Percentiles rank a stretch among this genome's conserved stretches.
Conservation (phyloP, 768 basidiomycete species). For the Asterophora parasitica region DNA sequence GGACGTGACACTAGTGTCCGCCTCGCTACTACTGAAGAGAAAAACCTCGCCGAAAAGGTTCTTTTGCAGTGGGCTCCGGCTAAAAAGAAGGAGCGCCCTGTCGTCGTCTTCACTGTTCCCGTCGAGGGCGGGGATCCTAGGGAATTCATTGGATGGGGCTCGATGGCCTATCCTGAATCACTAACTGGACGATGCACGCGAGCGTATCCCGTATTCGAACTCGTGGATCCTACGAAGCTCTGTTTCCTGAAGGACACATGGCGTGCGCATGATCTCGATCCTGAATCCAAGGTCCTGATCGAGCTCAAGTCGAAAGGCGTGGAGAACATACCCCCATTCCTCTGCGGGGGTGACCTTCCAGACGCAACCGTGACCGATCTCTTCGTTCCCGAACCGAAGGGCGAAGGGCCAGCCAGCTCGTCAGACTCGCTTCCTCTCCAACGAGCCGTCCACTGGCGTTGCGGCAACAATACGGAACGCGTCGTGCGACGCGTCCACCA, state of each 20-base stretch:
- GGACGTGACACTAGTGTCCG: conserved; percentile 25
- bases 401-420: too few relatives aligned
- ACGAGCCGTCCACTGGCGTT: too few relatives aligned
- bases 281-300: conserved; percentile 19
- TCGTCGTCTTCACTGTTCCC: conserved; percentile 9
- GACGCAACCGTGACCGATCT: conserved; percentile 15
- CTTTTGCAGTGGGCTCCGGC: too few relatives aligned
- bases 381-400: not conserved
- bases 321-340: conserved; percentile 19
- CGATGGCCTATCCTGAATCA: conserved; percentile 7
- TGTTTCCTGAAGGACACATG: conserved; percentile 26
- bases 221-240: not conserved
- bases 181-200: conserved; percentile 16
- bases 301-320: conserved; percentile 11
- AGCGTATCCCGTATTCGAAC: conserved; percentile 15
- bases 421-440: too few relatives aligned
- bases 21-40: conserved; percentile 8
- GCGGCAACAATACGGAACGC: too few relatives aligned
- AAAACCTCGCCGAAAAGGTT: too few relatives aligned
- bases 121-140: not conserved
- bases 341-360: conserved; percentile 26
- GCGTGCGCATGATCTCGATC: conserved; percentile 11
- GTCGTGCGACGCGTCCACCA: too few relatives aligned
- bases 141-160: conserved; percentile 15
- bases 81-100: not conserved